These are phyloP conservation scores for Boletus patriciae DNA, from an alignment of 768 basidiomycete genomes.

Conservation along the genomic window DNA sequence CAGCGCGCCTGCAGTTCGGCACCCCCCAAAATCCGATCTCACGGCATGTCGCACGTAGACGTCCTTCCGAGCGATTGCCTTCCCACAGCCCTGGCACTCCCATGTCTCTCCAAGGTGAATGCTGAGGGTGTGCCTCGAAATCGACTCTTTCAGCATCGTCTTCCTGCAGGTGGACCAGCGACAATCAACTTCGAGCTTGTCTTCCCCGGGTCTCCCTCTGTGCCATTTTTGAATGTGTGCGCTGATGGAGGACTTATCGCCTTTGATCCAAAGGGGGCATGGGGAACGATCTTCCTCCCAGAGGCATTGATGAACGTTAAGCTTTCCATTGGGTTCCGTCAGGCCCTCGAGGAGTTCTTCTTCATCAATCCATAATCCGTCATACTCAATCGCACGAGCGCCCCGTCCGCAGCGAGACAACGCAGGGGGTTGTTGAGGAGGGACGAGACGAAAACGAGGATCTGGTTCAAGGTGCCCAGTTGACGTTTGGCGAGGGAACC, in stretches of 20 bases:
- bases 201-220: neutral
- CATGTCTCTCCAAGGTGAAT: constrained; percentile 17
- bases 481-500: neutral
- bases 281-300: constrained; percentile 11
- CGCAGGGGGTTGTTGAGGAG: neutral
- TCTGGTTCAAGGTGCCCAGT: too few relatives aligned
- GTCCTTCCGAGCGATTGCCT: constrained; percentile 10
- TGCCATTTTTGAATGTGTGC: constrained; percentile 19
- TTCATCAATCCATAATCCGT: constrained; percentile 12
- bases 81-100: constrained; percentile 16
- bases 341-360: constrained; percentile 8
- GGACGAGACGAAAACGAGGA: too few relatives aligned
- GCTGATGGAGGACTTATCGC: constrained; percentile 16
- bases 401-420: neutral
- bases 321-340: neutral
- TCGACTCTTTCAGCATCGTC: constrained; percentile 23
- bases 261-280: constrained; percentile 16
- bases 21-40: neutral
- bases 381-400: constrained; percentile 4
- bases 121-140: constrained; percentile 15
- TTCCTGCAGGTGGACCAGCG: constrained; percentile 10
- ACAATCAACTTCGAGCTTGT: constrained; percentile 3
- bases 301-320: constrained; percentile 11
- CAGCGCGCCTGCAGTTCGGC: constrained; percentile 7
- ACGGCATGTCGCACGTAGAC: constrained; percentile 3